Conservation (phyloP, 495 filamentous ascomycete species). For the Penicillium salamii region DNA sequence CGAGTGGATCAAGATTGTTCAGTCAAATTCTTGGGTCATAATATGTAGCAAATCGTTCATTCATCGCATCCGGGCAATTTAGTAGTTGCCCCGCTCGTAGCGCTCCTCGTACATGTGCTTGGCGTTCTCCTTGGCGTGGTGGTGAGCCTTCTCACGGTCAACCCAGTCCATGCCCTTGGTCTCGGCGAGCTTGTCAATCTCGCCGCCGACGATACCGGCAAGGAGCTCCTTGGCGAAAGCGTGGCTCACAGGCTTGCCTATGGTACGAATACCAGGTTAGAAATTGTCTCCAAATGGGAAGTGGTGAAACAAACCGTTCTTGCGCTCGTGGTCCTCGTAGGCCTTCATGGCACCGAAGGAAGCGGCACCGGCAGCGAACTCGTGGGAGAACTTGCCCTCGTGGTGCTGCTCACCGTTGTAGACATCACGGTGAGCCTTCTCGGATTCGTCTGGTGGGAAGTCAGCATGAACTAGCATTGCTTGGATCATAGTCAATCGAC, state of each 20-base stretch:
- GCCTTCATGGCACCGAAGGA: constrained; percentile 79
- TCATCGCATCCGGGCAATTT: constrained; percentile 15
- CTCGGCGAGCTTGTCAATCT: constrained; percentile 78
- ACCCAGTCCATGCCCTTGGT: constrained; percentile 71
- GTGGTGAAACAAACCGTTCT: constrained; percentile 52
- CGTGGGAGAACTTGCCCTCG: constrained; percentile 67
- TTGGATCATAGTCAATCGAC: background rate
- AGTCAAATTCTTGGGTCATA: background rate
- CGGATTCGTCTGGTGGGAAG: constrained; percentile 38
- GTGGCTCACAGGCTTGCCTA: constrained; percentile 70
- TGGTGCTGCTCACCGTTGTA: constrained; percentile 49
- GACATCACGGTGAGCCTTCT: constrained; percentile 58
- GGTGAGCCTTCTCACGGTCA: constrained; percentile 66
- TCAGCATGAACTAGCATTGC: constrained; percentile 2
- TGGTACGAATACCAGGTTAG: background rate
- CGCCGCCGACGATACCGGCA: constrained; percentile 65
- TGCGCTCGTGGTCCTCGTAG: constrained; percentile 73
- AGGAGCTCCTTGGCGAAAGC: constrained; percentile 75
- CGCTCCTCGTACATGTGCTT: constrained; percentile 63
- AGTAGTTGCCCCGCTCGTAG: constrained; percentile 42
- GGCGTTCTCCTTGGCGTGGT: constrained; percentile 64
- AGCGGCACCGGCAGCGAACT: constrained; percentile 71
- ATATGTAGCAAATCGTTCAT: constrained; percentile 6
- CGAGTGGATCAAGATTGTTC: too few relatives aligned
- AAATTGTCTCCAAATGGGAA: background rate